Conservation (phyloP, 2,329 filamentous ascomycete genomes). For the Ophiosphaerella herpotricha region DNA sequence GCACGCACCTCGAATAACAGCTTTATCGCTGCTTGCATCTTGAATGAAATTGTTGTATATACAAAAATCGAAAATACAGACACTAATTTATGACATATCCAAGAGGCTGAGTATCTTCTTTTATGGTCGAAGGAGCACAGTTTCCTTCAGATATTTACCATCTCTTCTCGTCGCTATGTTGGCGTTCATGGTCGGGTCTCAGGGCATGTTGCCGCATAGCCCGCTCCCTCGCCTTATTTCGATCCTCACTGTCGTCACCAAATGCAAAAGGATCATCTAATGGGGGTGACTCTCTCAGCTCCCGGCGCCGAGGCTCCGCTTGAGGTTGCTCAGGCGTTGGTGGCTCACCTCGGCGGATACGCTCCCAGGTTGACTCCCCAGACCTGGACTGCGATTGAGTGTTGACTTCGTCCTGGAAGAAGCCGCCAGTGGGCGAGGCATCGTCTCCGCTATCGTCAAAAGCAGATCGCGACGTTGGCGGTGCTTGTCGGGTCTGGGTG, state of each 20-base stretch:
- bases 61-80: too few relatives aligned
- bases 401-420: slow-evolving; percentile 39
- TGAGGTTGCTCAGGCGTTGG: slow-evolving; percentile 19
- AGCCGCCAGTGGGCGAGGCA: slow-evolving; percentile 44
- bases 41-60: too few relatives aligned
- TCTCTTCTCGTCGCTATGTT: slow-evolving; percentile 45
- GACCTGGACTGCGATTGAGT: slow-evolving; percentile 20
- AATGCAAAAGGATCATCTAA: slow-evolving; percentile 53
- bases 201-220: slow-evolving; percentile 58
- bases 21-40: too few relatives aligned
- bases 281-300: slow-evolving; percentile 39
- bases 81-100: too few relatives aligned
- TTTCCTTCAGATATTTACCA: slow-evolving; percentile 26
- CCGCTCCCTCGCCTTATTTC: slow-evolving; percentile 49
- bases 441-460: slow-evolving; percentile 33
- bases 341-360: slow-evolving; percentile 44
- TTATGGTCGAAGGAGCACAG: not conserved
- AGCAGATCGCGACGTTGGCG: slow-evolving; percentile 12
- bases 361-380: slow-evolving; percentile 52
- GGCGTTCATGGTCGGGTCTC: slow-evolving; percentile 54
- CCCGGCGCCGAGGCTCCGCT: slow-evolving; percentile 22
- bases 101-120: not conserved
- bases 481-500: slow-evolving; percentile 11
- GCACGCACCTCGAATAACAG: too few relatives aligned
- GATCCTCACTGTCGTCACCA: slow-evolving; percentile 49